These are phyloP conservation scores for Paracoccidioides lutzii DNA, from an alignment of 2,329 filamentous ascomycete species.

Conservation along the genomic window DNA sequence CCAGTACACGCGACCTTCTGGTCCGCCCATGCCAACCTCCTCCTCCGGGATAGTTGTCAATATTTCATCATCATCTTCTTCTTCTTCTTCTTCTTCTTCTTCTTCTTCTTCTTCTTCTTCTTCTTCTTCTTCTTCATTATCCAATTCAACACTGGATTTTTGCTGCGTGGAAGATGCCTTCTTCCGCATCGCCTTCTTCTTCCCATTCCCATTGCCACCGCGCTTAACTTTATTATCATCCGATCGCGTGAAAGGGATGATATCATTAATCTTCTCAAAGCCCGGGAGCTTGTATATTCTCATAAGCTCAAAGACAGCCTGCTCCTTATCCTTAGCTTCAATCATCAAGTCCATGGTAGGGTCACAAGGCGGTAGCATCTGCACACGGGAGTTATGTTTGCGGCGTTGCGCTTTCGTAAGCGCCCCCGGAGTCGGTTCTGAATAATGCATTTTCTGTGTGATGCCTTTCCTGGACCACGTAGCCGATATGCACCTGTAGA, in stretches of 20 bases:
- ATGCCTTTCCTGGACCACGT: conserved; percentile 80
- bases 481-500: conserved; percentile 64
- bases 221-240: conserved; percentile 58
- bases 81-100: too few relatives aligned
- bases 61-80: conserved; percentile 26
- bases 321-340: conserved; percentile 95
- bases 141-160: conserved; percentile 18
- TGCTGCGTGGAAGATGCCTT: neutral
- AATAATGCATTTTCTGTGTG: conserved; percentile 94
- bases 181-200: conserved; percentile 20
- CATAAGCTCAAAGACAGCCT: conserved; percentile 92
- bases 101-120: too few relatives aligned
- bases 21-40: conserved; percentile 76
- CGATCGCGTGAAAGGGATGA: conserved; percentile 61
- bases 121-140: neutral
- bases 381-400: conserved; percentile 73
- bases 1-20: conserved; percentile 76
- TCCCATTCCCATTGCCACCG: conserved; percentile 32
- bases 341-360: conserved; percentile 95
- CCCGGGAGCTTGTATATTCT: conserved; percentile 72
- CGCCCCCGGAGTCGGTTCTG: conserved; percentile 63
- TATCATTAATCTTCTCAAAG: conserved; percentile 59
- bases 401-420: conserved; percentile 65
- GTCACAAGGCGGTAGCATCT: conserved; percentile 67
- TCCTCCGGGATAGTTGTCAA: conserved; percentile 46